Base-by-base conservation (phyloP, 306 rosid genomes). In the Vigna trinervia region DNA sequence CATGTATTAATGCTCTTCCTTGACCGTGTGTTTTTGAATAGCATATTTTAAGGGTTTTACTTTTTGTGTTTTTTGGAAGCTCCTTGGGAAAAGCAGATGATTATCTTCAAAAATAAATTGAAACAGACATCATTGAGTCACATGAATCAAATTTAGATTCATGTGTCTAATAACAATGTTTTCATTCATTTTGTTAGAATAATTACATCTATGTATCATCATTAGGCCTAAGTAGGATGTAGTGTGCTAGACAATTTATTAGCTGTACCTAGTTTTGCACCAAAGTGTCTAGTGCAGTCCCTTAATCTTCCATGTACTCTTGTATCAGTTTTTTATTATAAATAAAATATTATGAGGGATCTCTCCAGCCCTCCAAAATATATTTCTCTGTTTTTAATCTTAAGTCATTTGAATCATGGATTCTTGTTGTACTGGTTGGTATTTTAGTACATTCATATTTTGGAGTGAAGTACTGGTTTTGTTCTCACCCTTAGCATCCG, bases 281-380 rank as follows among this genome's bases (percentile, higher is more conserved):
- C 0, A 2, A 0, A 26, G 28, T 26, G 28, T 26, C 28, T 0
- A 26, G 28, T 26, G 0, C 0, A 26, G 28, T 26, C 28, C 0
- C 28, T 2, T 26, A 26, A 26, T 26, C 0, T 26, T 26, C 0
- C 28, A 26, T 23, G 28, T 26, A 26, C 4, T 26, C 28, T 0
- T 26, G 28, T 26, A 26, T 26, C 3, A 26, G 28, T 26, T 26
- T 26, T 26, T 26, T 0, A 26, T 26, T 26, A 26, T 26, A 26
- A 26, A 26, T 26, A 26, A 3, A 26, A 26, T 2, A 26, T 26
- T 26, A 26, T 0, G 28, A 26, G 28, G 28, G 28, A 26, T 26
- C 28, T 26, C 28, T 26, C 28, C 2, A 26, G 28, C 28, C 28
- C 3, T 26, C 3, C 28, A 26, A 26, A 26, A 26, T 26, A 26